Evolutionary conservation across 1,284 basidiomycete genomes (phyloP), one percentile per base, ranked within the genome.

Genomic region (Porogramme epimiltina): DNA sequence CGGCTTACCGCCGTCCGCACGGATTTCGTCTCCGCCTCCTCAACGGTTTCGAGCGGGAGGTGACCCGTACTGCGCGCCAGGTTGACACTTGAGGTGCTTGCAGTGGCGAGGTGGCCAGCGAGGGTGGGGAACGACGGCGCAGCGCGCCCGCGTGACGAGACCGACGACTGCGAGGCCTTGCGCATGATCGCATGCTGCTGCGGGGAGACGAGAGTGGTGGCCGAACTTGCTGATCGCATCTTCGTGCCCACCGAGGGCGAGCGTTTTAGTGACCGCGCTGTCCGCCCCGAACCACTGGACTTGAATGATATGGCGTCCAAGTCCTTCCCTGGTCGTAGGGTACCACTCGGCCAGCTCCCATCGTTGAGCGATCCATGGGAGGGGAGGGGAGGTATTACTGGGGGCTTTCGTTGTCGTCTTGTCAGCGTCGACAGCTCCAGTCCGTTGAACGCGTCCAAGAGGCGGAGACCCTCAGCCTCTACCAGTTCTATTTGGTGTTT

Each of bases 361-460:
- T 62, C 60, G 19, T 34, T 34, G 22, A 57, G 50, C 9, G 55
- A 44, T 28, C 58, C 54, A 18, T 52, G 55, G 10, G 55, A 56
- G 3, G 59, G 59, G 3, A 61, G 48, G 6, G 59, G 60, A 11
- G 61, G 59, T 38, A 62, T 55, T 11, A 55, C 43, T 11, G 66
- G 66, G 15, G 74, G 72, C 43, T 65, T 70, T 43, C 76, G 67
- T 51, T 78, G 78, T 43, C 72, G 66, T 58, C 81, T 77, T 4
- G 85, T 83, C 47, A 88, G 67, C 15, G 84, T 78, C 38, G 79
- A 86, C 47, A 89, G 72, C 66, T 90, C 87, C 37, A 90, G 71
- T 15, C 86, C 87, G 60, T 83, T 86, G 65, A 90, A 89, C 4
- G 87, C 86, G 62, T 89, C 87, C 65, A 89, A 77, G 38, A 90